Conservation (phyloP, 2,329 filamentous ascomycete species). For the Scedosporium boydii region DNA sequence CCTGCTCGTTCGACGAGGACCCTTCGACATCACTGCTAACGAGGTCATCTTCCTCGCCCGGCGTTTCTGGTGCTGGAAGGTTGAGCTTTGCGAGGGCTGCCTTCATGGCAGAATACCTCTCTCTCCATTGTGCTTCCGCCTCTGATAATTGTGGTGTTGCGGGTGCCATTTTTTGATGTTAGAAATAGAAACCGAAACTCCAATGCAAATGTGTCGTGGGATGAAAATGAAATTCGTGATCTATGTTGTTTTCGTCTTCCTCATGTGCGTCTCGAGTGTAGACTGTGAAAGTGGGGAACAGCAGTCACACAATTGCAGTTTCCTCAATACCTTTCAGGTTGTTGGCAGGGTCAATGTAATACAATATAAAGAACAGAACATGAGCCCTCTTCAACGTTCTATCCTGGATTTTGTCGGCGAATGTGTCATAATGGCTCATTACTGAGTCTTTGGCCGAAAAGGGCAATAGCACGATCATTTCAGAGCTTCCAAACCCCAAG, state of each 20-base stretch:
- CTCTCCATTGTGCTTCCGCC: slow-evolving; percentile 63
- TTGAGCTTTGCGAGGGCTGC: slow-evolving; percentile 68
- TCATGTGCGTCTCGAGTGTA: neutral
- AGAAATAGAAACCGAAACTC: neutral
- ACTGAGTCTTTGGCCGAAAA: neutral
- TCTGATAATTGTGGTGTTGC: slow-evolving; percentile 45
- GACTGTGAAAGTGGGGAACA: neutral
- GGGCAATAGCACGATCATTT: too few relatives aligned
- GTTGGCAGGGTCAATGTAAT: too few relatives aligned
- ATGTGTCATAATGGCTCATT: neutral
- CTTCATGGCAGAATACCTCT: slow-evolving; percentile 78
- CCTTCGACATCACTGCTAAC: slow-evolving; percentile 55
- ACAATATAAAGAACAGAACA: too few relatives aligned
- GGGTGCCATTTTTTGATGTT: neutral
- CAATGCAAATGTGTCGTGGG: neutral
- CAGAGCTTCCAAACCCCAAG: too few relatives aligned
- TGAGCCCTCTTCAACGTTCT: neutral
- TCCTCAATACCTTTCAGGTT: too few relatives aligned
- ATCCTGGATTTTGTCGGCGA: neutral
- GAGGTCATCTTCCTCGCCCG: slow-evolving; percentile 37
- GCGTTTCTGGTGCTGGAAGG: slow-evolving; percentile 28
- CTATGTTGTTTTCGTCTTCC: too few relatives aligned
- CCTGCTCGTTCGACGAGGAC: slow-evolving; percentile 48
- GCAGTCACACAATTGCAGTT: neutral
- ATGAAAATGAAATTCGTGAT: too few relatives aligned